Evolutionary conservation across 352 stramenopile genomes (phyloP), one percentile per base, ranked within the genome.

Genomic region (Blastocystis sp.): DNA sequence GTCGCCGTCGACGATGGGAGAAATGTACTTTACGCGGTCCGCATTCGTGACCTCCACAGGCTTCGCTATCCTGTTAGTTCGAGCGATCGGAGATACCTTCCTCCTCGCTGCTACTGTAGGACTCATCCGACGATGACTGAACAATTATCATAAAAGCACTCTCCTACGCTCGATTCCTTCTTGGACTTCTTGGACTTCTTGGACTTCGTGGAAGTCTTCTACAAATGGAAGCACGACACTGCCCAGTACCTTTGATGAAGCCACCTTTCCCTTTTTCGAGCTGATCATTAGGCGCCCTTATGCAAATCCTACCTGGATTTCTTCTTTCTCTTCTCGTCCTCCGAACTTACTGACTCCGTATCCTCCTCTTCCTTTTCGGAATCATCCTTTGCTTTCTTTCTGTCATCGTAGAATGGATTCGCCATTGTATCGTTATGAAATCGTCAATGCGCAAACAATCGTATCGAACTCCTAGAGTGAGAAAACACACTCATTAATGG

Each of bases 401-500:
- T 11, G 42, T 81, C 69, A 49, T 59, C 29, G 18, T 63, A 81
- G 29, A 81, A 81, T 21, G 69, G 69, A 63, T 81, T 81, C 69
- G 42, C 42, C 4, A 3, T n/a, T n/a, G n/a, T n/a, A n/a, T n/a
- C n/a, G n/a, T n/a, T n/a, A n/a, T n/a, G n/a, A n/a, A n/a, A n/a
- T n/a, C n/a, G n/a, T n/a, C n/a, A n/a, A n/a, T n/a, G n/a, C n/a
- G n/a, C n/a, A n/a, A n/a, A n/a, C n/a, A n/a, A n/a, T n/a, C n/a
- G n/a, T n/a, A n/a, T n/a, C n/a, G n/a, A n/a, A n/a, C n/a, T n/a
- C n/a, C n/a, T n/a, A n/a, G n/a, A n/a, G n/a, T n/a, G n/a, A n/a
- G n/a, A n/a, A n/a, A n/a, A n/a, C n/a, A n/a, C n/a, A n/a, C n/a
- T n/a, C n/a, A n/a, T n/a, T n/a, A n/a, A n/a, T n/a, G n/a, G n/a